Evolutionary conservation across 2,329 filamentous ascomycete genomes (phyloP), one percentile per base, ranked within the genome.

Genomic region (Colletotrichum eremochloae): DNA sequence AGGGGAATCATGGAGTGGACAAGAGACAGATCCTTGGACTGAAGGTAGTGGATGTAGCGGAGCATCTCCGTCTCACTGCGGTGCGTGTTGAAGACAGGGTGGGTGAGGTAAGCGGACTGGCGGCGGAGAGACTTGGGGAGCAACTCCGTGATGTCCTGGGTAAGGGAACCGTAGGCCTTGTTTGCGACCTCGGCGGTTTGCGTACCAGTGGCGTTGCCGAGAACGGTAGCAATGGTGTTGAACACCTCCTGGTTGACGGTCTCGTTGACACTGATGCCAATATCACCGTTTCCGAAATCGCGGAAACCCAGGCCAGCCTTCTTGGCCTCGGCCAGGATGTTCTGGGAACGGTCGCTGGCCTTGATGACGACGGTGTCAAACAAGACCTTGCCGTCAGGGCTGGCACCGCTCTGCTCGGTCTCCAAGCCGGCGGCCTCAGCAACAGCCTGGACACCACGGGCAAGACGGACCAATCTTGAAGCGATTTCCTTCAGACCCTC

Each of bases 1-100:
- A 98, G 89, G 2, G 96, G 95, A 73, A 98, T 98, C 96, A 98
- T 98, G 20, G 95, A 98, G 84, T 98, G 96, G 2, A 95, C 94
- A 6, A 98, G 87, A 1, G 96, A 98, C 18, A 98, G 85, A 80
- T 98, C 96, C 85, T 97, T 98, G 63, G 95, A 97, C 81, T 97
- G 93, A 6, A 98, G 87, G 80, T 97, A 94, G 80, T 96, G 88
- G 77, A 98, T 97, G 84, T 98, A 98, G 55, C 96, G 92, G 63
- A 98, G 86, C 77, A 98, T 89, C 82, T 98, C 94, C 0, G 96
- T 98, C 84, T 98, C 96, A 2, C 95, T 97, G 83, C 97, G 96
- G 81, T 98, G 91, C 1, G 91, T 92, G 86, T 98, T 98, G 89
- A 98, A 98, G 36, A 97, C 94, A 0, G 94, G 94, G 80, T 98